These are phyloP conservation scores for Annulohypoxylon nitens DNA, from an alignment of 495 filamentous ascomycete species.

Conservation along the genomic window DNA sequence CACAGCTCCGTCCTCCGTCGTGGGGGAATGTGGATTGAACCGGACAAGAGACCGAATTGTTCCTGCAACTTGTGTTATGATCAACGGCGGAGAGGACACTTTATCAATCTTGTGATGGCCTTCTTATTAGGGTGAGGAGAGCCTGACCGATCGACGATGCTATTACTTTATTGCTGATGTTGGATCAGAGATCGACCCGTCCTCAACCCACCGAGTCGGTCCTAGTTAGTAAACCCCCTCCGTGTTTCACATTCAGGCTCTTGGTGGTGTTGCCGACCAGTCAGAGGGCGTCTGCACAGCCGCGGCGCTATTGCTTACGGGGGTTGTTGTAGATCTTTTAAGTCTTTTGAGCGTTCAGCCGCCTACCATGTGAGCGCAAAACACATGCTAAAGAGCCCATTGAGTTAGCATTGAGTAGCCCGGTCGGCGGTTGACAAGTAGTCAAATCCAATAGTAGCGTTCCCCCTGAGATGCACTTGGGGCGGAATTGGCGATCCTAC, in stretches of 20 bases:
- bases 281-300: constrained; percentile 27
- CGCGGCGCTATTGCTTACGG: constrained; percentile 26
- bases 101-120: constrained; percentile 26
- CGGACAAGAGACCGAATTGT: constrained; percentile 17
- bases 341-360: constrained; percentile 34
- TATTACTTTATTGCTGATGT: constrained; percentile 27
- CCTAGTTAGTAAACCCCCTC: constrained; percentile 26
- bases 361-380: constrained; percentile 14
- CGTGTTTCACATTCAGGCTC: constrained; percentile 41
- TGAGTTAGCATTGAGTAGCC: neutral
- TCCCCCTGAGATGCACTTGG: constrained; percentile 8
- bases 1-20: constrained; percentile 14
- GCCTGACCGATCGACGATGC: constrained; percentile 20
- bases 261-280: constrained; percentile 24
- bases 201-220: constrained; percentile 33
- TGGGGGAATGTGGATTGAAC: constrained; percentile 16
- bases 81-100: constrained; percentile 27
- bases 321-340: constrained; percentile 32
- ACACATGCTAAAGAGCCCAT: constrained; percentile 18
- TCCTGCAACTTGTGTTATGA: constrained; percentile 23
- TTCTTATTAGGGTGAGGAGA: constrained; percentile 27
- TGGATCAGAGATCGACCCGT: constrained; percentile 34
- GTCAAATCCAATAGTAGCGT: constrained; percentile 16
- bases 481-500: constrained; percentile 30
- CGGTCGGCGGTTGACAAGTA: constrained; percentile 20